Evolutionary conservation across 1,284 basidiomycete genomes (phyloP).

Genomic region (Ustilago loliicola): DNA sequence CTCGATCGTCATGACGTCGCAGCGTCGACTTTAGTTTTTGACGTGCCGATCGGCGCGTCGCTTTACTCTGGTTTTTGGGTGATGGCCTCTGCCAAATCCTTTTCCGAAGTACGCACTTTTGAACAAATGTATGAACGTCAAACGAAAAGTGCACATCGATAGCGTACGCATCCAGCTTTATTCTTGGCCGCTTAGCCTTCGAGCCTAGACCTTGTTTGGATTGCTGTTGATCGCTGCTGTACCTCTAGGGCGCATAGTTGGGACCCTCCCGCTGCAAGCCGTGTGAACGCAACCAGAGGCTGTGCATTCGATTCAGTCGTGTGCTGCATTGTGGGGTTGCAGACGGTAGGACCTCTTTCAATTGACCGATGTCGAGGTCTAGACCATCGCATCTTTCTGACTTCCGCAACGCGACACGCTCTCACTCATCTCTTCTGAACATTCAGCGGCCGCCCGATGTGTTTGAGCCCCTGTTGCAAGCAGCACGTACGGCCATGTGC

Average conservation of each 20-base stretch:
- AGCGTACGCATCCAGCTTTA: background rate
- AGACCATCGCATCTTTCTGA: conserved; percentile 1
- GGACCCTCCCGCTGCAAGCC: no score
- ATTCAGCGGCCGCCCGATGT: background rate
- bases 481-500: background rate
- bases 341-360: background rate
- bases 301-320: no score
- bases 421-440: background rate
- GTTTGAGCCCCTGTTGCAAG: background rate
- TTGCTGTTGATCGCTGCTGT: background rate
- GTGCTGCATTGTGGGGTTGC: no score
- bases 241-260: background rate
- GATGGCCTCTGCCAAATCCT: background rate
- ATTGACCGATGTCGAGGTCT: background rate
- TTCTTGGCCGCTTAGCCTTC: background rate
- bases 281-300: no score
- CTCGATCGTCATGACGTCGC: conserved; percentile 18
- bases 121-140: conserved; percentile 6
- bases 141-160: background rate
- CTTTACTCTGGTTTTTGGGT: background rate
- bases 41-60: conserved; percentile 31
- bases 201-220: no score
- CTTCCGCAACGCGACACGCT: background rate
- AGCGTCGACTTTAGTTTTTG: conserved; percentile 15
- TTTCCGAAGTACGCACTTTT: background rate